Evolutionary conservation across 225 moss, liverwort and hornwort species (phyloP).

Genomic region (Bryum argenteum): DNA sequence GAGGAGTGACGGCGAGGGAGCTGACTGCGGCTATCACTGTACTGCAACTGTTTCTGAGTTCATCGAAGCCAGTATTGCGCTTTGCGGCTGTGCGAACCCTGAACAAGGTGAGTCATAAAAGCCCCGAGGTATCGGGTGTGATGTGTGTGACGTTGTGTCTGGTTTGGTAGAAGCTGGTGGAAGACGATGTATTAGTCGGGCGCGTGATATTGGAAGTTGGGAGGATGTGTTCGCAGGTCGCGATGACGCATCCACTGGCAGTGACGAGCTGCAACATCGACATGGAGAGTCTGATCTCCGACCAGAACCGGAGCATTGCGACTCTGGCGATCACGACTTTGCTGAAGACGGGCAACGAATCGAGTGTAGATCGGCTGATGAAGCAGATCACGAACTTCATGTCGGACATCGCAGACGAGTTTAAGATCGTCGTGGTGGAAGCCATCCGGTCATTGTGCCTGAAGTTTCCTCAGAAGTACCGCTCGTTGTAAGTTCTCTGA

Average conservation of each 20-base stretch:
- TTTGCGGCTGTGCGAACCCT: slow-evolving; percentile 85
- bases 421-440: slow-evolving; percentile 88
- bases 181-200: not conserved
- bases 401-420: slow-evolving; percentile 84
- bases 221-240: slow-evolving; percentile 52
- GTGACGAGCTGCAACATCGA: slow-evolving; percentile 91
- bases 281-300: slow-evolving; percentile 88
- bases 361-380: slow-evolving; percentile 85
- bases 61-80: slow-evolving; percentile 80
- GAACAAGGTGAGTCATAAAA: slow-evolving; percentile 56
- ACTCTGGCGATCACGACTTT: slow-evolving; percentile 84
- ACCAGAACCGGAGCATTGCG: slow-evolving; percentile 85
- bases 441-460: slow-evolving; percentile 81
- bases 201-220: slow-evolving; percentile 14
- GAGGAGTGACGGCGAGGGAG: slow-evolving; percentile 67
- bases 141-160: too few relatives aligned
- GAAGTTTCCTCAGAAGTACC: slow-evolving; percentile 85
- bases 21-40: slow-evolving; percentile 81
- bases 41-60: slow-evolving; percentile 78
- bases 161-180: too few relatives aligned
- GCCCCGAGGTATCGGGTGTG: too few relatives aligned
- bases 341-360: slow-evolving; percentile 84
- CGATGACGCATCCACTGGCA: slow-evolving; percentile 79
- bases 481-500: slow-evolving; percentile 57
- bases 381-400: slow-evolving; percentile 88